phyloP scores from a whole-genome alignment of 768 basidiomycete species.

The Nevesoporus exiguus region DNA sequence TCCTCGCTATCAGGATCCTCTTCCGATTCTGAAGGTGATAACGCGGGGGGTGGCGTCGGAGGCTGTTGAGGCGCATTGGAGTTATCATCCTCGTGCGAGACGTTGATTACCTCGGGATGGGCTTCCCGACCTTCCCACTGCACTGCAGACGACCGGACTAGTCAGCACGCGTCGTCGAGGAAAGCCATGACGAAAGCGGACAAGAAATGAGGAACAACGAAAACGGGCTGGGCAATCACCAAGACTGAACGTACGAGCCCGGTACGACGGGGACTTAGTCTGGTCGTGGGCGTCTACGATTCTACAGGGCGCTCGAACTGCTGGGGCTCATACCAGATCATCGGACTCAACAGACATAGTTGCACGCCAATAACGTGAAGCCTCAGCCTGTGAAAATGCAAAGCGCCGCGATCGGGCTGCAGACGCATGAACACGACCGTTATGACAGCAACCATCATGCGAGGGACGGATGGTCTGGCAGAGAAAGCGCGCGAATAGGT shows the following conservation, averaged over 20 bases:
- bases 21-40: constrained; percentile 45
- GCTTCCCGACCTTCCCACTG: constrained; percentile 68
- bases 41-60: constrained; percentile 31
- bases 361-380: constrained; percentile 36
- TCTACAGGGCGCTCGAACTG: constrained; percentile 30
- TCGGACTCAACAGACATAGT: constrained; percentile 35
- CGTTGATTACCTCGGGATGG: constrained; percentile 41
- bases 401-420: constrained; percentile 18
- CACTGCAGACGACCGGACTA: constrained; percentile 44
- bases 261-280: constrained; percentile 13
- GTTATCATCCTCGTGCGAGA: constrained; percentile 19
- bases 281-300: constrained; percentile 23
- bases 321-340: constrained; percentile 33
- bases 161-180: constrained; percentile 26
- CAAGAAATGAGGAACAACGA: constrained; percentile 10
- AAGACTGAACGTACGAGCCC: constrained; percentile 1
- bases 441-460: constrained; percentile 31
- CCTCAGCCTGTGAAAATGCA: constrained; percentile 33
- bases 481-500: constrained; percentile 28
- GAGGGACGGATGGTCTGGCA: constrained; percentile 32
- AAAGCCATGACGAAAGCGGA: constrained; percentile 15
- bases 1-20: constrained; percentile 58
- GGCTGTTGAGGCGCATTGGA: constrained; percentile 14
- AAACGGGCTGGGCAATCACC: background rate
- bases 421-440: constrained; percentile 32